A percentile compares a stretch with the other conserved stretches of the same genome.
Evolutionary conservation across 2,329 filamentous ascomycete species (phyloP).

Genomic region (Colletotrichum karsti): DNA sequence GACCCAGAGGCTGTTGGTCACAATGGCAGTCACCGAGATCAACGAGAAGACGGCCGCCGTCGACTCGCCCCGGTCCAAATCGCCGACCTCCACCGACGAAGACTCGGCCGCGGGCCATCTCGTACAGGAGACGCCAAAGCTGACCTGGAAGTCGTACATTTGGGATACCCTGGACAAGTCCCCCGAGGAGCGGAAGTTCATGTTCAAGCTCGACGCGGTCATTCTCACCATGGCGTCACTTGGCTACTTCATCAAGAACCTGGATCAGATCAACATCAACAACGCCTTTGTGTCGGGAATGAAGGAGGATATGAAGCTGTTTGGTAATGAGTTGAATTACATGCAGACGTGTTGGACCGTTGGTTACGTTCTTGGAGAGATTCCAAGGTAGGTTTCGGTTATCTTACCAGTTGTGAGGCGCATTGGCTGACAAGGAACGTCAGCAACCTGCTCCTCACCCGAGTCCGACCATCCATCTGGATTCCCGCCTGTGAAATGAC

Average conservation of each 20-base stretch:
- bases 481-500: slow-evolving; percentile 39
- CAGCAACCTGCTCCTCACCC: slow-evolving; percentile 44
- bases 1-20: not conserved
- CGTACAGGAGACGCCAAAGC: slow-evolving; percentile 40
- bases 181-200: slow-evolving; percentile 47
- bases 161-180: slow-evolving; percentile 58
- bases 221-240: slow-evolving; percentile 44
- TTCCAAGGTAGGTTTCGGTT: slow-evolving; percentile 28
- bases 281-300: slow-evolving; percentile 43
- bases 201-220: slow-evolving; percentile 52
- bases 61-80: slow-evolving; percentile 16
- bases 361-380: slow-evolving; percentile 36
- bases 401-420: too few relatives aligned
- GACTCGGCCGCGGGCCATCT: not conserved
- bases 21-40: slow-evolving; percentile 13
- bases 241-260: slow-evolving; percentile 36
- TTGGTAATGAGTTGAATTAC: slow-evolving; percentile 38
- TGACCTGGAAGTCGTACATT: slow-evolving; percentile 55
- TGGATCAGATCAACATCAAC: slow-evolving; percentile 42
- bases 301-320: slow-evolving; percentile 36
- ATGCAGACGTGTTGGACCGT: slow-evolving; percentile 37
- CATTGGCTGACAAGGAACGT: too few relatives aligned
- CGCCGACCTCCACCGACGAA: not conserved
- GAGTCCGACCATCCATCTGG: slow-evolving; percentile 38
- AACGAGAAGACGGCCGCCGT: not conserved